phyloP scores from a whole-genome alignment of 2,329 filamentous ascomycete species.

The Xylariaceae sp. region DNA sequence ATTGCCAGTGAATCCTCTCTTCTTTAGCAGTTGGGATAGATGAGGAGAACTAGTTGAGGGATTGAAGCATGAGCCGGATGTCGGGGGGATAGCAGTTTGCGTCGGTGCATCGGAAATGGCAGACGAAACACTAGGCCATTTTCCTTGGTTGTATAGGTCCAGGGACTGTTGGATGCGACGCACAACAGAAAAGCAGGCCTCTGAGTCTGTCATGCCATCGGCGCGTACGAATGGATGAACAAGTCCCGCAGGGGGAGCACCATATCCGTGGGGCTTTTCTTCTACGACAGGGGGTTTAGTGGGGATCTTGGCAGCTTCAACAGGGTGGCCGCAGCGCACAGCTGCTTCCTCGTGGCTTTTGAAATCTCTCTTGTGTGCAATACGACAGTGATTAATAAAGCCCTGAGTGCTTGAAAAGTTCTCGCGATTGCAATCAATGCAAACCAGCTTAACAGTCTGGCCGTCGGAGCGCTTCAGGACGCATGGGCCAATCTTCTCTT shows the following conservation, averaged over 20 bases:
- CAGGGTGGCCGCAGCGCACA: constrained; percentile 74
- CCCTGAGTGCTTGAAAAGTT: constrained; percentile 96
- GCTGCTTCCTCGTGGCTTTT: constrained; percentile 95
- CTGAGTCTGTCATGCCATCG: constrained; percentile 48
- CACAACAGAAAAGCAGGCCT: constrained; percentile 47
- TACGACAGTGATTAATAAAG: constrained; percentile 99
- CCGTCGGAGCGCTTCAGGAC: constrained; percentile 82
- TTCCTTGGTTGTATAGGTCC: constrained; percentile 46
- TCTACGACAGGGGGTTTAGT: constrained; percentile 39
- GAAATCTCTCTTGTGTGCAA: constrained; percentile 87
- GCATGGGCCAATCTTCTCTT: constrained; percentile 77
- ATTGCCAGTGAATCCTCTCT: constrained; percentile 55
- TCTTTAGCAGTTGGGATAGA: constrained; percentile 60
- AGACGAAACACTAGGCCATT: constrained; percentile 43
- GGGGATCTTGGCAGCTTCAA: constrained; percentile 56
- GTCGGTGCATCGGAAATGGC: constrained; percentile 23
- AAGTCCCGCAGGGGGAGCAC: constrained; percentile 39
- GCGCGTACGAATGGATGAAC: constrained; percentile 58
- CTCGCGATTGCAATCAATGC: constrained; percentile 78
- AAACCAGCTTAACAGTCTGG: constrained; percentile 82
- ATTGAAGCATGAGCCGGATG: constrained; percentile 39
- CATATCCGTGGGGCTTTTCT: constrained; percentile 32
- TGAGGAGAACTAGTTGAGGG: constrained; percentile 57
- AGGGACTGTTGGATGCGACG: constrained; percentile 49
- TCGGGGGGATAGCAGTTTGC: constrained; percentile 24